Evolutionary conservation across 441 rosid species (phyloP).

Genomic region (Gossypium aridum): DNA sequence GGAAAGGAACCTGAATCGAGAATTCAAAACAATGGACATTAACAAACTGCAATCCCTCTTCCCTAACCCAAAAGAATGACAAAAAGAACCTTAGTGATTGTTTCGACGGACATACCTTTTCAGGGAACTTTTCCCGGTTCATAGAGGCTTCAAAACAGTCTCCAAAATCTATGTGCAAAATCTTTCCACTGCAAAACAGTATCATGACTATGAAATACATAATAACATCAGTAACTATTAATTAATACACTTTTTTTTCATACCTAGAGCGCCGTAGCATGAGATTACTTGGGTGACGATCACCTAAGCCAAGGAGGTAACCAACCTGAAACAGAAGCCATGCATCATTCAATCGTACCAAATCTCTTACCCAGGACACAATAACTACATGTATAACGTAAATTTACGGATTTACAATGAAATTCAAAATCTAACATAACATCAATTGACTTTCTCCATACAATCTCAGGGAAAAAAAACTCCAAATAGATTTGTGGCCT

Average conservation of each 20-base stretch:
- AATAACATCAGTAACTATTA: not conserved
- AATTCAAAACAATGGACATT: constrained; percentile 1
- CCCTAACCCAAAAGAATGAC: not conserved
- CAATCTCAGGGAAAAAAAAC: not conserved
- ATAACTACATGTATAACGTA: not conserved
- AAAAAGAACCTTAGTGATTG: not conserved
- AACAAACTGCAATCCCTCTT: not conserved
- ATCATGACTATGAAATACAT: constrained; percentile 13
- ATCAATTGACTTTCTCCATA: not conserved
- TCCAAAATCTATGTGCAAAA: constrained; percentile 98
- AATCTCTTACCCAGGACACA: not conserved
- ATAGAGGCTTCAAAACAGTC: constrained; percentile 99
- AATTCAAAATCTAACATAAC: not conserved
- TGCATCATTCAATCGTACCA: not conserved
- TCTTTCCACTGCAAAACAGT: constrained; percentile 72
- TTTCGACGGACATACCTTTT: constrained; percentile 49
- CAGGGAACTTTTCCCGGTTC: constrained; percentile 99
- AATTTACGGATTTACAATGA: not conserved
- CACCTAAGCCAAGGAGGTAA: constrained; percentile 98
- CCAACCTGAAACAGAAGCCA: constrained; percentile 72
- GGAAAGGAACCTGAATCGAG: constrained; percentile 81
- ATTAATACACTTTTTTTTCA: not conserved
- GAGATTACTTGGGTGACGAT: constrained; percentile 99
- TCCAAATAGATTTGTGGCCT: not conserved
- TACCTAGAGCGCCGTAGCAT: constrained; percentile 95